Percentiles rank a stretch among this genome's conserved stretches.
Conservation (phyloP, 768 basidiomycete species). For the Tephrocybe rancida region DNA sequence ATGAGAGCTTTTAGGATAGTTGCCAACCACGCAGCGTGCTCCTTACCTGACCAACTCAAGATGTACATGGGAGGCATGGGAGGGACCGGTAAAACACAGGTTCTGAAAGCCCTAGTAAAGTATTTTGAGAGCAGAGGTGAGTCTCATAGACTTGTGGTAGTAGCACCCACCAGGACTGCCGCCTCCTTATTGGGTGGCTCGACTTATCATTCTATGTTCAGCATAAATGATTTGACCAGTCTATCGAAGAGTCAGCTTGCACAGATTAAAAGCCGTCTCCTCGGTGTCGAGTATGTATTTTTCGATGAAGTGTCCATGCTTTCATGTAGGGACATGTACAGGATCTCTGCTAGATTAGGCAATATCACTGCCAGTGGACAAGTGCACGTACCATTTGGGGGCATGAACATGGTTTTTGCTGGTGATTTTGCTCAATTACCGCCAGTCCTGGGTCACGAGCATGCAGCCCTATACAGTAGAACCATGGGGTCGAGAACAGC, state of each 20-base stretch:
- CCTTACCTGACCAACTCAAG: not conserved
- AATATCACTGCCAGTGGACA: not conserved
- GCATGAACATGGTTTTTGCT: slow-evolving; percentile 41
- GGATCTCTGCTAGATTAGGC: slow-evolving; percentile 6
- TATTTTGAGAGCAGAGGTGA: slow-evolving; percentile 12
- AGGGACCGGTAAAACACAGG: slow-evolving; percentile 20
- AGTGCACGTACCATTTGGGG: slow-evolving; percentile 26
- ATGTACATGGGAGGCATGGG: slow-evolving; percentile 22
- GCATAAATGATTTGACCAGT: not conserved
- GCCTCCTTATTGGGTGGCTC: slow-evolving; percentile 18
- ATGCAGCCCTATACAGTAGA: slow-evolving; percentile 17
- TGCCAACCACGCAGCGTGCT: slow-evolving; percentile 1
- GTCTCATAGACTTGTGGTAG: not conserved
- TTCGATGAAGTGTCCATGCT: slow-evolving; percentile 21
- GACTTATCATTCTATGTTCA: slow-evolving; percentile 22
- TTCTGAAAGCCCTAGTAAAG: slow-evolving; percentile 11
- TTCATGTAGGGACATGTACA: slow-evolving; percentile 5
- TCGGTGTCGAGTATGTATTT: slow-evolving; percentile 15
- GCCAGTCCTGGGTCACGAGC: slow-evolving; percentile 17
- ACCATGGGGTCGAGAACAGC: not conserved
- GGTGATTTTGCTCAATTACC: slow-evolving; percentile 47
- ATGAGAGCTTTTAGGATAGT: not conserved
- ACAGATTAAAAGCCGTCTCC: not conserved
- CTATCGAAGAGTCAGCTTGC: not conserved
- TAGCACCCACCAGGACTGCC: slow-evolving; percentile 21